Conservation (phyloP, 2,329 filamentous ascomycete species). For the Fusarium subglutinans region DNA sequence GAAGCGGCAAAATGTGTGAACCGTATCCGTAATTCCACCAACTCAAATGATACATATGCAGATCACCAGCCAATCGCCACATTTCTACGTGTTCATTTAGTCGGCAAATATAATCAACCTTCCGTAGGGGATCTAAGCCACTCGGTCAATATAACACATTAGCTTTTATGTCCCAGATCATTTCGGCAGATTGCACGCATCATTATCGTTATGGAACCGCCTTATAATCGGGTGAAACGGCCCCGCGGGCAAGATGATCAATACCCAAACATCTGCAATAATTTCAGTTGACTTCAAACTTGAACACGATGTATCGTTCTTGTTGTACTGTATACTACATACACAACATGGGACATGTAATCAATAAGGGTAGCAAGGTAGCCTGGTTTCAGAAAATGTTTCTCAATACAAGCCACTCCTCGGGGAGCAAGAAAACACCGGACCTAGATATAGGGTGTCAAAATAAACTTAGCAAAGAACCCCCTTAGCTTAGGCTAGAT, state of each 20-base stretch:
- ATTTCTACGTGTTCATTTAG: conserved; percentile 13
- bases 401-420: conserved; percentile 6
- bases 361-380: neutral
- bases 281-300: neutral
- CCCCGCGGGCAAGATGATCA: neutral
- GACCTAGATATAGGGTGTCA: no score
- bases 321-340: neutral
- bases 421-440: no score
- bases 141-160: no score
- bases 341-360: neutral
- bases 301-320: neutral
- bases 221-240: conserved; percentile 1
- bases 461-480: no score
- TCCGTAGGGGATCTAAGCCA: no score
- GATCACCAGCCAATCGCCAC: conserved; percentile 22
- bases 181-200: conserved; percentile 8
- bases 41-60: conserved; percentile 1
- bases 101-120: no score
- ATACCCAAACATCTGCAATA: neutral
- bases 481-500: no score
- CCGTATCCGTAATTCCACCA: conserved; percentile 4
- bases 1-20: neutral
- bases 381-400: neutral
- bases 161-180: conserved; percentile 2
- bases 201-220: neutral